Base-by-base conservation (phyloP, 2,329 filamentous ascomycete genomes). In the Dendryphion nanum region DNA sequence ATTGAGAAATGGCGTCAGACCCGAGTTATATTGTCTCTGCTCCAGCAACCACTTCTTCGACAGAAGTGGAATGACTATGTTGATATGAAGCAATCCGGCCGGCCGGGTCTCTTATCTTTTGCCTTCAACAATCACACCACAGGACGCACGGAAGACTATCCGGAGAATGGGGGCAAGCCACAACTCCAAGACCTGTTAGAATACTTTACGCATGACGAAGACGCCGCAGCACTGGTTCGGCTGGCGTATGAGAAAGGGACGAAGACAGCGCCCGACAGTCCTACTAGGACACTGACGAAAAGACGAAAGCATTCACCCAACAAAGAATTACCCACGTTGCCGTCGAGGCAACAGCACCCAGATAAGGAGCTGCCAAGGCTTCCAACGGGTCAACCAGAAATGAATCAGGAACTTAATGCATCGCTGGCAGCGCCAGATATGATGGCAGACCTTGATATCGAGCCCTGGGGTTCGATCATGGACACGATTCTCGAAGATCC, bases 1-100 rank as follows among this genome's bases (percentile, higher is more conserved):
- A 81, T 80, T 56, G 67, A 68, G n/a, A 74, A 83, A 41, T 85
- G 81, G 81, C 76, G 78, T 61, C 80, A 83, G 51, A 81, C 78
- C 1, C 74, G 78, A 20, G 80, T 84, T 40, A 77, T 85, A 21
- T 81, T 82, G 47, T 81, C 79, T 2, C 66, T 84, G 4, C 69
- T 85, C 3, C 80, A 83, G 45, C 80, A 83, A 45, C 79, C 80
- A 1, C 68, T 69, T 3, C 72, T 84, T 33, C 72, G 73, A 40
- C 68, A 74, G 26, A 74, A 75, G 14, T 84, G 80, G 81, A 75
- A 20, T 6, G 31, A 21, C 1, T 23, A 61, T 4, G 30, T 60
- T 1, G 41, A 51, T 10, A 44, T 30, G 5, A 50, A 56, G 24
- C 38, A 43, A n/a, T 45, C 49, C 5, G 23, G 28, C 1, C 32